phyloP scores from a whole-genome alignment of 139 green algal genomes.

The Trebouxia sp. region DNA sequence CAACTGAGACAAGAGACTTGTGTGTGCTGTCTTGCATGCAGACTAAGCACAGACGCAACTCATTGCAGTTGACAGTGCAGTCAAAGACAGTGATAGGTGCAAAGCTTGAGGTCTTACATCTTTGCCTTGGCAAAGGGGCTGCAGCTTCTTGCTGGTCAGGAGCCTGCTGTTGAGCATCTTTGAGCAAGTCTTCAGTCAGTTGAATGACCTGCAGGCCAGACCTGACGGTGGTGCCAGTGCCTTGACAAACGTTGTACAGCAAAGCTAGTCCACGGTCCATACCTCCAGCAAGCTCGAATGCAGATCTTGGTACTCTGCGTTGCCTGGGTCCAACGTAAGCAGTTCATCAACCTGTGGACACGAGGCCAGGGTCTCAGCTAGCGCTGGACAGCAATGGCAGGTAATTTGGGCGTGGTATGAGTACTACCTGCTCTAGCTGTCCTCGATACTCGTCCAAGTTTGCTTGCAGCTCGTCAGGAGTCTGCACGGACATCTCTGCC shows the following conservation, averaged over 20 bases:
- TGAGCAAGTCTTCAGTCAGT: constrained; percentile 72
- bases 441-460: constrained; percentile 61
- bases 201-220: constrained; percentile 66
- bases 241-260: neutral
- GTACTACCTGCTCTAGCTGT: constrained; percentile 57
- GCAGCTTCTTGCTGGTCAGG: neutral
- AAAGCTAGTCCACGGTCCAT: neutral
- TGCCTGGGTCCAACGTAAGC: constrained; percentile 67
- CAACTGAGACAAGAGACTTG: neutral
- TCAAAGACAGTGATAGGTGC: neutral
- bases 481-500: neutral
- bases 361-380: neutral
- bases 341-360: constrained; percentile 69
- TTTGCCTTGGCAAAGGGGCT: neutral
- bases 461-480: constrained; percentile 52
- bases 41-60: neutral
- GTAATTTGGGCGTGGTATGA: neutral
- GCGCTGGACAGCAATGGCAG: neutral
- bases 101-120: neutral
- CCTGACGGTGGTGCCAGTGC: neutral
- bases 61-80: neutral
- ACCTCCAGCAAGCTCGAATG: constrained; percentile 72
- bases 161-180: constrained; percentile 43
- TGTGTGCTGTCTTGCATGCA: neutral
- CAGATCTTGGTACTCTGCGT: constrained; percentile 75